phyloP scores from a whole-genome alignment of 2,329 filamentous ascomycete species.

The Stemphylium beticola region DNA sequence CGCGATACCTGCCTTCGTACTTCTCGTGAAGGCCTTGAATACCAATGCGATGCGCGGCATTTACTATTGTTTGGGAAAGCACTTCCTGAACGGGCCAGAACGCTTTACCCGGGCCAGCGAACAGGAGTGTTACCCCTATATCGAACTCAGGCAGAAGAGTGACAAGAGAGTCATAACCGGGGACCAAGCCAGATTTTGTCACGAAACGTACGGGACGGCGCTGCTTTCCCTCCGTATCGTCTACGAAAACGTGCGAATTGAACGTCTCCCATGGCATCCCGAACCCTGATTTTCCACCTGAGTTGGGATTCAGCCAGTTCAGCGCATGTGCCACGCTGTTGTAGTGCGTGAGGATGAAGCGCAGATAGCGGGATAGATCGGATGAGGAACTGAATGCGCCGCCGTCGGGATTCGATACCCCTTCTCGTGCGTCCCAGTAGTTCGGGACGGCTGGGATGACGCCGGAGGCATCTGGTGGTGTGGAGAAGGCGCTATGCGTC shows the following conservation, averaged over 20 bases:
- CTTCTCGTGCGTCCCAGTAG: slow-evolving; percentile 52
- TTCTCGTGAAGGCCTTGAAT: slow-evolving; percentile 32
- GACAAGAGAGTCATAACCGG: slow-evolving; percentile 52
- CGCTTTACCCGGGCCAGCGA: slow-evolving; percentile 29
- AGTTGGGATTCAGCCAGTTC: slow-evolving; percentile 54
- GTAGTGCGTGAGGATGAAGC: slow-evolving; percentile 52
- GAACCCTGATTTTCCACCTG: slow-evolving; percentile 51
- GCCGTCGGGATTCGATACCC: slow-evolving; percentile 53
- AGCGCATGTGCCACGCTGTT: slow-evolving; percentile 50
- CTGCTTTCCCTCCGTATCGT: slow-evolving; percentile 39
- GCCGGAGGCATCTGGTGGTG: slow-evolving; percentile 44
- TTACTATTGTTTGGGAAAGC: slow-evolving; percentile 38
- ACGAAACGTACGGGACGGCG: slow-evolving; percentile 47
- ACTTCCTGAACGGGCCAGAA: slow-evolving; percentile 35
- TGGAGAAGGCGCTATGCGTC: slow-evolving; percentile 35
- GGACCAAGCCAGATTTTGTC: slow-evolving; percentile 54
- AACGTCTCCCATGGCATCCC: slow-evolving; percentile 58
- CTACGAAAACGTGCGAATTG: slow-evolving; percentile 49
- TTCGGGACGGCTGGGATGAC: slow-evolving; percentile 47
- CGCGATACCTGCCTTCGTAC: slow-evolving; percentile 38
- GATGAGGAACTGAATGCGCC: slow-evolving; percentile 52
- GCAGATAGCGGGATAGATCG: slow-evolving; percentile 53
- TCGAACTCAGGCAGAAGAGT: slow-evolving; percentile 53
- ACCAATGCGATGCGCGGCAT: slow-evolving; percentile 43
- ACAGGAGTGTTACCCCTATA: slow-evolving; percentile 52